Conservation (phyloP, 2,329 filamentous ascomycete genomes). For the Trichophyton mentagrophytes region DNA sequence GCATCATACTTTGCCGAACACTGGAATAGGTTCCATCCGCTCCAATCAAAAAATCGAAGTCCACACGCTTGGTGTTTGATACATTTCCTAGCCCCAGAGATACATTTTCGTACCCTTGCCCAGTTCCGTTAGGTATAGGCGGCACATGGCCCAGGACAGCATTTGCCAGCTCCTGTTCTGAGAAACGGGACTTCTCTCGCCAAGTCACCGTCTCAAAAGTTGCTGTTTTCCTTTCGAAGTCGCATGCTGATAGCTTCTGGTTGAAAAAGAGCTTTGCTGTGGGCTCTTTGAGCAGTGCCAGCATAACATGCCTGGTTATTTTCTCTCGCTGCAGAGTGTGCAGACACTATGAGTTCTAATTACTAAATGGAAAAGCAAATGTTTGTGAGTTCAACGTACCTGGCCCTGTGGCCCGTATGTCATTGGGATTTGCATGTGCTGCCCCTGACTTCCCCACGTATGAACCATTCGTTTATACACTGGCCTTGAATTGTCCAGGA, state of each 20-base stretch:
- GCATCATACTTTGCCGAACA: not conserved
- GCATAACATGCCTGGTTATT: not conserved
- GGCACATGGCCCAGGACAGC: not conserved
- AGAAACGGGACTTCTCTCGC: not conserved
- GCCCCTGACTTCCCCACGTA: not conserved
- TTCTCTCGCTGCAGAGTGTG: not conserved
- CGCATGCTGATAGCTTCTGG: not conserved
- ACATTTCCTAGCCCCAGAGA: not conserved
- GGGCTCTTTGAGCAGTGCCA: not conserved
- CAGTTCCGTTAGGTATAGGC: not conserved
- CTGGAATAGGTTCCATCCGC: not conserved
- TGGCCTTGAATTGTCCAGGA: not conserved
- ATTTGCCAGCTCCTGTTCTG: not conserved
- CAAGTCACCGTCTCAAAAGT: not conserved
- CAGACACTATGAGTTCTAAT: not conserved
- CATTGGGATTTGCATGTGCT: not conserved
- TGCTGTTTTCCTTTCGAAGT: not conserved
- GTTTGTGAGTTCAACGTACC: not conserved
- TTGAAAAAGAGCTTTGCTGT: not conserved
- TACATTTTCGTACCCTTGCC: not conserved
- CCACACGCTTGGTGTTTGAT: not conserved
- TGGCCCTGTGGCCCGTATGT: not conserved
- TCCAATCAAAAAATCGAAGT: not conserved
- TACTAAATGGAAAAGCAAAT: not conserved
- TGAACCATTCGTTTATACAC: not conserved